These are phyloP conservation scores for Scutellaria baicalensis DNA, from an alignment of 257 asterid species.

Conservation along the genomic window DNA sequence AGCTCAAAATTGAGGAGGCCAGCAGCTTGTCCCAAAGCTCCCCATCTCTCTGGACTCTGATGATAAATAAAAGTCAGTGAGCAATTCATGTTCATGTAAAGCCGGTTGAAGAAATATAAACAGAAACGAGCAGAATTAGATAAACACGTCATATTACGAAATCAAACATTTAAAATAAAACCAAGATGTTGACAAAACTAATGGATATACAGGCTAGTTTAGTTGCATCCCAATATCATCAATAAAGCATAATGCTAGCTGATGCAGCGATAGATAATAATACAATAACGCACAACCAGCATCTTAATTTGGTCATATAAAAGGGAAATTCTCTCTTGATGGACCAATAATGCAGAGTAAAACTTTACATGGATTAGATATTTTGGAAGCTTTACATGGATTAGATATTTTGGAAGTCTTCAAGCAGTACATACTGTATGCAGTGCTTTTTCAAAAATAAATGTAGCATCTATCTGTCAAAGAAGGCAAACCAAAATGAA, in stretches of 20 bases:
- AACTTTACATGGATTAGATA: not conserved
- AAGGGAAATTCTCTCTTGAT: not conserved
- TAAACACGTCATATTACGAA: not conserved
- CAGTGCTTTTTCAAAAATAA: not conserved
- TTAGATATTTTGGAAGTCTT: not conserved
- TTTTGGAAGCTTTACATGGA: not conserved
- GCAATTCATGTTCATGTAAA: not conserved
- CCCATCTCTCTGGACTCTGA: constrained; percentile 95
- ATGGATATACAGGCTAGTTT: not conserved
- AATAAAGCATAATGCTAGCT: not conserved
- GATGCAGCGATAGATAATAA: constrained; percentile 4
- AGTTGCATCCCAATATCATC: not conserved
- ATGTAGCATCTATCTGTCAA: constrained; percentile 2
- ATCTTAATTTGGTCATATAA: not conserved
- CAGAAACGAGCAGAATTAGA: not conserved
- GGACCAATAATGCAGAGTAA: not conserved
- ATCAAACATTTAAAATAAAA: not conserved
- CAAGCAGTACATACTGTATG: not conserved
- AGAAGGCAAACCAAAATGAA: constrained; percentile 1
- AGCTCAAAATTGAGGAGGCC: constrained; percentile 78
- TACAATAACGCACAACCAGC: not conserved
- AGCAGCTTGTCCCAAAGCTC: constrained; percentile 50
- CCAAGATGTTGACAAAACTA: not conserved
- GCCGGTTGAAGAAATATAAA: not conserved
- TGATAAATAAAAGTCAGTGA: constrained; percentile 10